Conservation (phyloP, 176 grass and related monocot genomes). For the Oryza rufipogon region DNA sequence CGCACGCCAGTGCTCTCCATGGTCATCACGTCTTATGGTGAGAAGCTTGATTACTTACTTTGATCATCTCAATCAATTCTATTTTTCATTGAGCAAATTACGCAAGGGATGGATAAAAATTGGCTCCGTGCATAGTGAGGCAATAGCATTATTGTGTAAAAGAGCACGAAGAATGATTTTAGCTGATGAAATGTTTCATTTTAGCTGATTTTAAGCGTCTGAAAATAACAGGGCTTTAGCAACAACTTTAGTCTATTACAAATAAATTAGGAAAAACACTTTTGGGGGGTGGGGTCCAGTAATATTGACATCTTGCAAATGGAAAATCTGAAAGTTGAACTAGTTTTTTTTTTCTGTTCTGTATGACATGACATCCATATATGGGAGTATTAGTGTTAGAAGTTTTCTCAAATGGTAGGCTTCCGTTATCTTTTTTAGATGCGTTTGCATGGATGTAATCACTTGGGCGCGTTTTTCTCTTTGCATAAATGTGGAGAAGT, state of each 20-base stretch:
- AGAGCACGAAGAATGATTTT: not conserved
- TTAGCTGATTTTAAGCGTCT: conserved; percentile 19
- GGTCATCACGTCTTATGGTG: conserved; percentile 72
- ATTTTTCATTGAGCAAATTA: conserved; percentile 10
- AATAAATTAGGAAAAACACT: not conserved
- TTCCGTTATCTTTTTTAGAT: conserved; percentile 27
- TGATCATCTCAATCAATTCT: not conserved
- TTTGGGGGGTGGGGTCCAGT: not conserved
- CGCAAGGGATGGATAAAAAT: conserved; percentile 1
- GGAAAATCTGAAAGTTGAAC: not conserved
- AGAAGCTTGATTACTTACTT: conserved; percentile 18
- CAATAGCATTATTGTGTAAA: not conserved
- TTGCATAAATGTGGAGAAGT: conserved; percentile 31
- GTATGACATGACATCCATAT: conserved; percentile 33
- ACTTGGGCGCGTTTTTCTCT: conserved; percentile 3
- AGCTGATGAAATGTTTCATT: not conserved
- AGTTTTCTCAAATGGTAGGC: conserved; percentile 11
- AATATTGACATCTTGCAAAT: not conserved
- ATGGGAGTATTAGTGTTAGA: not conserved
- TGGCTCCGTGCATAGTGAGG: not conserved
- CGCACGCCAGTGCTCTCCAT: conserved; percentile 79
- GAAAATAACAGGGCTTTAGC: not conserved
- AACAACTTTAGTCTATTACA: not conserved
- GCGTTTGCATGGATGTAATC: conserved; percentile 26
- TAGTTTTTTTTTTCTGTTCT: not conserved